These are phyloP conservation scores for Penicillium sp. DNA, from an alignment of 2,329 filamentous ascomycete species.

Conservation along the genomic window DNA sequence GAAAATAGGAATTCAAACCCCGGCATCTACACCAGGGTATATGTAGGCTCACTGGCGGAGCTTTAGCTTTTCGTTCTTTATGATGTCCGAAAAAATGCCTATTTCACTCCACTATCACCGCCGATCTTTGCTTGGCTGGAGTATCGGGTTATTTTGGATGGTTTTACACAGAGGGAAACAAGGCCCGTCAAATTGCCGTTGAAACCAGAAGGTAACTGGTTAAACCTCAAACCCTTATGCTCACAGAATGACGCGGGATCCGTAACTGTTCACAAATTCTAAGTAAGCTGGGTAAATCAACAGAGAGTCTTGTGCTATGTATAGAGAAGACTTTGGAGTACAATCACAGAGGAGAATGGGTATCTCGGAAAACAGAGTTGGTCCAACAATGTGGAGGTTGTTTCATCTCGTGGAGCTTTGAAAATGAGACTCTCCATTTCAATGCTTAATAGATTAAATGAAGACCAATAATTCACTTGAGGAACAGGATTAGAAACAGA, in stretches of 20 bases:
- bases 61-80: too few relatives aligned
- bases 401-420: neutral
- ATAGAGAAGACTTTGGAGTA: neutral
- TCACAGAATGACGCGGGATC: neutral
- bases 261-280: neutral
- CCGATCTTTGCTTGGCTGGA: too few relatives aligned
- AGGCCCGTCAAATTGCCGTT: neutral
- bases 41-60: too few relatives aligned
- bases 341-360: neutral
- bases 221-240: neutral
- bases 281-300: neutral
- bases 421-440: neutral
- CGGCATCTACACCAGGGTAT: too few relatives aligned
- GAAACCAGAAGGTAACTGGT: neutral
- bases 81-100: too few relatives aligned
- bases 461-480: neutral
- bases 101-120: too few relatives aligned
- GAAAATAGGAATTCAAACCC: too few relatives aligned
- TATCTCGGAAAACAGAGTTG: neutral
- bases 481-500: neutral
- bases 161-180: too few relatives aligned
- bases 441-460: neutral
- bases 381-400: slow-evolving; percentile 1
- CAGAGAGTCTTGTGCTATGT: neutral
- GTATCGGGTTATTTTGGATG: too few relatives aligned